phyloP scores from a whole-genome alignment of 2,329 filamentous ascomycete species.

The Stachybotrys elegans region DNA sequence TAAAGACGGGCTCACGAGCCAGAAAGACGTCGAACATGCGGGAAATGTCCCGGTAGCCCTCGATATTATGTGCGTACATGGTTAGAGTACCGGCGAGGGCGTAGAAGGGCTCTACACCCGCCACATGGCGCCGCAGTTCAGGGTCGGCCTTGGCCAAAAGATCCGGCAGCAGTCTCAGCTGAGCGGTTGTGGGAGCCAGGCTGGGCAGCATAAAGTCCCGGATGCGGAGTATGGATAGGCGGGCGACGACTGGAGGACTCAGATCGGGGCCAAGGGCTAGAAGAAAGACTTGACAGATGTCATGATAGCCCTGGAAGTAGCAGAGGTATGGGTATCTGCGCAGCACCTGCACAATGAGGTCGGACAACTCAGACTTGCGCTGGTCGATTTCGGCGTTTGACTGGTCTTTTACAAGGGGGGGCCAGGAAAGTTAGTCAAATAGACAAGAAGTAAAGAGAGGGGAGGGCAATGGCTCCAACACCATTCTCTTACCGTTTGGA shows the following conservation, averaged over 20 bases:
- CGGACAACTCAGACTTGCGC: slow-evolving; percentile 72
- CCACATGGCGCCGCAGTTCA: slow-evolving; percentile 68
- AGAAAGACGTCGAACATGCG: slow-evolving; percentile 90
- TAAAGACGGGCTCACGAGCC: slow-evolving; percentile 80
- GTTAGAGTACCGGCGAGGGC: slow-evolving; percentile 90
- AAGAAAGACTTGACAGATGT: slow-evolving; percentile 93
- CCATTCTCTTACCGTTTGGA: slow-evolving; percentile 57
- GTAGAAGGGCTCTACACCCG: slow-evolving; percentile 79
- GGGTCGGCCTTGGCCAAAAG: slow-evolving; percentile 72
- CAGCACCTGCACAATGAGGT: slow-evolving; percentile 75
- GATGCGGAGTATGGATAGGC: slow-evolving; percentile 85
- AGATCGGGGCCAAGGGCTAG: slow-evolving; percentile 67
- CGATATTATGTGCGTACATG: slow-evolving; percentile 94
- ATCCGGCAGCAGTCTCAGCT: slow-evolving; percentile 81
- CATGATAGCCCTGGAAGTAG: slow-evolving; percentile 98
- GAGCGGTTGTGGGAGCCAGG: slow-evolving; percentile 72
- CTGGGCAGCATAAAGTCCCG: slow-evolving; percentile 96
- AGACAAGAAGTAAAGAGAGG: no score
- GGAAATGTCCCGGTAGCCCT: slow-evolving; percentile 81
- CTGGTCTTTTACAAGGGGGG: no score
- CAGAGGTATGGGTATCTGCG: slow-evolving; percentile 76
- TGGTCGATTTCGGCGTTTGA: slow-evolving; percentile 62
- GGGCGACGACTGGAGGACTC: slow-evolving; percentile 62
- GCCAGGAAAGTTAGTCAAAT: not conserved
- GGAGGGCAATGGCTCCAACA: not conserved